Conservation (phyloP, 2,329 filamentous ascomycete genomes). For the Emmonsiellopsis sp. region DNA sequence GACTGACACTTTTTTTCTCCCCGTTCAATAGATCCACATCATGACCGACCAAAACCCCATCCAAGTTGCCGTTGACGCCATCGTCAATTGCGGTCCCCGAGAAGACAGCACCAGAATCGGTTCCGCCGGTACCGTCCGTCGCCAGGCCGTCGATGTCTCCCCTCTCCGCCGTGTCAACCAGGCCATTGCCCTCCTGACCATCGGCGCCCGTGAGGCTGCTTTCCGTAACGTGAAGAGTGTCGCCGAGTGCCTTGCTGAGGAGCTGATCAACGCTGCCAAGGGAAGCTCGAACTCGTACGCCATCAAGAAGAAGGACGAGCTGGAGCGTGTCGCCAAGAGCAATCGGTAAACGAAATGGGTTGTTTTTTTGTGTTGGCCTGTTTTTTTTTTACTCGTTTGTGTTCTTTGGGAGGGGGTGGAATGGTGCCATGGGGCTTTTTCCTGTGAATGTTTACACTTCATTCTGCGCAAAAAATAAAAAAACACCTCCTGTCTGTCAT, state of each 20-base stretch:
- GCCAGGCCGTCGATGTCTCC: constrained; percentile 99
- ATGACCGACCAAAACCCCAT: constrained; percentile 99
- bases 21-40: constrained; percentile 73
- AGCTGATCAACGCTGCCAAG: constrained; percentile 99
- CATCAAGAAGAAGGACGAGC: constrained; percentile 99
- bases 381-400: constrained; percentile 22
- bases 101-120: constrained; percentile 99
- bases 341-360: constrained; percentile 73
- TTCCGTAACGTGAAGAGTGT: constrained; percentile 99
- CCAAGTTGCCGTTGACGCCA: constrained; percentile 98
- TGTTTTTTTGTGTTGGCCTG: constrained; percentile 28
- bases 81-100: constrained; percentile 99
- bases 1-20: constrained; percentile 15
- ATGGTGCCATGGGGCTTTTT: constrained; percentile 15
- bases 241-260: constrained; percentile 98
- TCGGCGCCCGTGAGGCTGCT: constrained; percentile 93
- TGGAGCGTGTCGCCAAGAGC: constrained; percentile 99
- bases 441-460: neutral
- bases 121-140: constrained; percentile 97
- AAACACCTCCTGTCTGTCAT: neutral
- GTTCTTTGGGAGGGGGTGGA: constrained; percentile 29
- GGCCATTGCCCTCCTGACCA: constrained; percentile 97
- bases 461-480: constrained; percentile 4
- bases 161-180: constrained; percentile 99
- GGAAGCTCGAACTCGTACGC: constrained; percentile 99